Evolutionary conservation across 2,329 filamentous ascomycete species (phyloP).

Genomic region (Trichoderma sp.): DNA sequence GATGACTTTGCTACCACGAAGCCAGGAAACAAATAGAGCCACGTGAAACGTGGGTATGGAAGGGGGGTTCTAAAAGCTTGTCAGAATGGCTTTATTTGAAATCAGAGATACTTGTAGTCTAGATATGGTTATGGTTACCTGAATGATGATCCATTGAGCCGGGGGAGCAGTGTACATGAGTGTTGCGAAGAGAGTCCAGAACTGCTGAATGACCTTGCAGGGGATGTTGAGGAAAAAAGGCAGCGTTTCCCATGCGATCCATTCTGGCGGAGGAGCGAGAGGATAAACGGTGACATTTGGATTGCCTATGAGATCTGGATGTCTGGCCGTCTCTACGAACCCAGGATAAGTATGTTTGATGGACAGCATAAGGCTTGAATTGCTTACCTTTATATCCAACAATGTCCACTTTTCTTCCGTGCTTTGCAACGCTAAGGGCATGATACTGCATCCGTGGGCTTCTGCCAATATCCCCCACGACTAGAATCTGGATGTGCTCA

Average conservation of each 20-base stretch:
- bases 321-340: slow-evolving; percentile 69
- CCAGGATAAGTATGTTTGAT: background rate
- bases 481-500: slow-evolving; percentile 71
- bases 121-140: slow-evolving; percentile 45
- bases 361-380: background rate
- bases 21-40: slow-evolving; percentile 66
- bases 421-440: slow-evolving; percentile 83
- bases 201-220: slow-evolving; percentile 82
- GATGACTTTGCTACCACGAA: slow-evolving; percentile 78
- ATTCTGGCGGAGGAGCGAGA: slow-evolving; percentile 64
- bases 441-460: slow-evolving; percentile 99
- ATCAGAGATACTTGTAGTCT: background rate
- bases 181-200: slow-evolving; percentile 66
- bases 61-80: slow-evolving; percentile 70
- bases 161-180: slow-evolving; percentile 74
- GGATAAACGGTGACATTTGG: slow-evolving; percentile 69
- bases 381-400: slow-evolving; percentile 79
- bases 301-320: slow-evolving; percentile 71
- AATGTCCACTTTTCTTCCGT: slow-evolving; percentile 76
- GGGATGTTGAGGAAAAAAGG: slow-evolving; percentile 78
- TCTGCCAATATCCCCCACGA: slow-evolving; percentile 90
- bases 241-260: slow-evolving; percentile 65
- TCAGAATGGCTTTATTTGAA: background rate
- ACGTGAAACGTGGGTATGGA: slow-evolving; percentile 87
- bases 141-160: slow-evolving; percentile 80